These are phyloP conservation scores for Rhodosporidiobolus sp. DNA, from an alignment of 768 basidiomycete genomes.

Conservation along the genomic window DNA sequence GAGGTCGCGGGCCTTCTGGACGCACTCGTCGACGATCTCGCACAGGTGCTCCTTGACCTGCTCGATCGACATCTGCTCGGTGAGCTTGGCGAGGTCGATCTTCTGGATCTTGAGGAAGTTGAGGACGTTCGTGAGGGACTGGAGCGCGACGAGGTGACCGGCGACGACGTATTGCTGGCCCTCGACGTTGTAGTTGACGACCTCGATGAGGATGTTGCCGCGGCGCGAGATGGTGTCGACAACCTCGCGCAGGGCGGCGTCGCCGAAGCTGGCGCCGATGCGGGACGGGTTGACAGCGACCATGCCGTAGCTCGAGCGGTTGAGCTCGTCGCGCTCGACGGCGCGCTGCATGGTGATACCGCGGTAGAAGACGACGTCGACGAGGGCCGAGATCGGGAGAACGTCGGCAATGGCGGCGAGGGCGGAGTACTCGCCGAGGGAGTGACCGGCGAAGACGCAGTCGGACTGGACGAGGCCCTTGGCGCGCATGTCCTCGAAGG, in stretches of 20 bases:
- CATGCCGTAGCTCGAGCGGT: conserved; percentile 97
- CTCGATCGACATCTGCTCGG: conserved; percentile 80
- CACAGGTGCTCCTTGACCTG: conserved; percentile 93
- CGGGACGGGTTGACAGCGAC: conserved; percentile 98
- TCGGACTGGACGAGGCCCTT: conserved; percentile 91
- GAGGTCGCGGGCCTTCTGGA: conserved; percentile 69
- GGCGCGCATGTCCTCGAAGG: conserved; percentile 95
- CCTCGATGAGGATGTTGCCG: conserved; percentile 83
- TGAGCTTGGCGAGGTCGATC: conserved; percentile 65
- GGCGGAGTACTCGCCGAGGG: conserved; percentile 96
- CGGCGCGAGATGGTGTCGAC: conserved; percentile 80
- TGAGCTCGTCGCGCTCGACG: conserved; percentile 88
- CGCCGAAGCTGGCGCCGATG: conserved; percentile 89
- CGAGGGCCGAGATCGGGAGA: conserved; percentile 86
- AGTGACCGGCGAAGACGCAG: conserved; percentile 95
- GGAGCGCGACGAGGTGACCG: conserved; percentile 87
- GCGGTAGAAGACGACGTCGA: conserved; percentile 98
- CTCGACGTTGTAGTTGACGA: conserved; percentile 74
- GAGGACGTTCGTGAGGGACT: conserved; percentile 73
- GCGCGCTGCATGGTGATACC: conserved; percentile 99
- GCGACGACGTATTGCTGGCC: conserved; percentile 99
- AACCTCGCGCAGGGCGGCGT: conserved; percentile 92
- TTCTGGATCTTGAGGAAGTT: conserved; percentile 96
- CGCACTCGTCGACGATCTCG: conserved; percentile 83
- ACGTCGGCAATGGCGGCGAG: conserved; percentile 97